A percentile compares a stretch with the other conserved stretches of the same genome.
phyloP scores from a whole-genome alignment of 2,329 filamentous ascomycete genomes.

The Ophiostoma populinum region DNA sequence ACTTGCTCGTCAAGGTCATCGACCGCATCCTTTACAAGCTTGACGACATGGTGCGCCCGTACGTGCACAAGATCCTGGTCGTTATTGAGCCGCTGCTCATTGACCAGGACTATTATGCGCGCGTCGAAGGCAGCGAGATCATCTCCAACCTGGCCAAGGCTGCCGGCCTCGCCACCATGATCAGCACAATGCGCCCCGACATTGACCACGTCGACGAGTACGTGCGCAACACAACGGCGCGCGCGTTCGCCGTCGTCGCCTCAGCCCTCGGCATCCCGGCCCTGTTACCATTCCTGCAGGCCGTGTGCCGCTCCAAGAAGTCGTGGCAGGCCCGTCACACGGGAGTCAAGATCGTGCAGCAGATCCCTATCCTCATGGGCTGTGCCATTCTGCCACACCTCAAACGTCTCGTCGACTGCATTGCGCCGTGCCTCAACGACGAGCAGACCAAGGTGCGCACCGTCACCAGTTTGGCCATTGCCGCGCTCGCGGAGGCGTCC shows the following conservation, averaged over 20 bases:
- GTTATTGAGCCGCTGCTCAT: conserved; percentile 98
- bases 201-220: conserved; percentile 98
- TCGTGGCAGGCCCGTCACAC: conserved; percentile 97
- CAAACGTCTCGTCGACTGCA: conserved; percentile 91
- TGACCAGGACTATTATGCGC: conserved; percentile 97
- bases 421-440: conserved; percentile 87
- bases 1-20: conserved; percentile 96
- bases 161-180: conserved; percentile 94
- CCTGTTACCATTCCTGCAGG: conserved; percentile 81
- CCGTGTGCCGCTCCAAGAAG: conserved; percentile 95
- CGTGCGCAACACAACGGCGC: conserved; percentile 89
- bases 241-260: conserved; percentile 93
- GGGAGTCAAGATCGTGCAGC: conserved; percentile 97
- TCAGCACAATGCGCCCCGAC: conserved; percentile 96
- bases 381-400: conserved; percentile 90
- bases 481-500: conserved; percentile 84
- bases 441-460: conserved; percentile 97
- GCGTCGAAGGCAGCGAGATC: conserved; percentile 94
- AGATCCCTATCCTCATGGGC: conserved; percentile 97
- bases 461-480: conserved; percentile 87
- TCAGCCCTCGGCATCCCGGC: conserved; percentile 92
- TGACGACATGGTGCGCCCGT: conserved; percentile 87
- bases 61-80: conserved; percentile 94
- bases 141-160: conserved; percentile 97
- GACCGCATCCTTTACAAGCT: conserved; percentile 97